Conservation (phyloP, 176 grass and related monocot genomes). For the Ensete ventricosum region DNA sequence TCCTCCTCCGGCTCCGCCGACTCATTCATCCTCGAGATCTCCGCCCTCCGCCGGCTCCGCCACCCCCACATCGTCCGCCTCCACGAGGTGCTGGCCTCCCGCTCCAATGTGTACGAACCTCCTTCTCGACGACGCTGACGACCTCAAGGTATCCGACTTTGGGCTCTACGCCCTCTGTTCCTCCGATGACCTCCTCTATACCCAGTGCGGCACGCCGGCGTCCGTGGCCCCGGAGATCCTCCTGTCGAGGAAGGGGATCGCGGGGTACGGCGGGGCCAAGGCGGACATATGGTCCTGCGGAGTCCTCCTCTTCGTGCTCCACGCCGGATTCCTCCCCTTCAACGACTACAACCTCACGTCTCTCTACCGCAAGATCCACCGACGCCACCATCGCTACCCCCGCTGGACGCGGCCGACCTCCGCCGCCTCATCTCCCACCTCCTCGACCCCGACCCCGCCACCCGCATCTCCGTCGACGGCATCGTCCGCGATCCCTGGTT, state of each 20-base stretch:
- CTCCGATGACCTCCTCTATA: not conserved
- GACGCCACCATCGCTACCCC: not conserved
- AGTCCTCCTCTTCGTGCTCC: slow-evolving; percentile 12
- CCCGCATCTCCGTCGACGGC: slow-evolving; percentile 3
- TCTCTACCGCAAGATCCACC: slow-evolving; percentile 5
- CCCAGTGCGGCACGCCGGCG: not conserved
- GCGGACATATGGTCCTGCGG: not conserved
- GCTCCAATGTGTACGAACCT: slow-evolving; percentile 46
- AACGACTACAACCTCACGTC: slow-evolving; percentile 5
- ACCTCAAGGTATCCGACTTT: slow-evolving; percentile 18
- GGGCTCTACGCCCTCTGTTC: slow-evolving; percentile 51
- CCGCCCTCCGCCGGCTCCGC: slow-evolving; percentile 38
- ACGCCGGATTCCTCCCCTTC: slow-evolving; percentile 12
- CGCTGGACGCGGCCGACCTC: slow-evolving; percentile 2
- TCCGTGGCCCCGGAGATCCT: slow-evolving; percentile 2
- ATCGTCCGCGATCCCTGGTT: slow-evolving; percentile 2
- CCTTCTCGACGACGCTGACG: slow-evolving; percentile 13
- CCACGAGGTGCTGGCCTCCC: slow-evolving; percentile 57
- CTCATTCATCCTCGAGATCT: slow-evolving; percentile 40
- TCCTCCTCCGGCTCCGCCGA: not conserved
- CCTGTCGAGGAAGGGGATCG: not conserved
- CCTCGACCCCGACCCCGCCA: slow-evolving; percentile 5
- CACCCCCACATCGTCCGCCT: slow-evolving; percentile 65
- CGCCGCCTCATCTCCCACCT: not conserved
- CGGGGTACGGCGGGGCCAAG: not conserved